phyloP scores from a whole-genome alignment of 2,329 filamentous ascomycete species.

The Fusarium sp. region DNA sequence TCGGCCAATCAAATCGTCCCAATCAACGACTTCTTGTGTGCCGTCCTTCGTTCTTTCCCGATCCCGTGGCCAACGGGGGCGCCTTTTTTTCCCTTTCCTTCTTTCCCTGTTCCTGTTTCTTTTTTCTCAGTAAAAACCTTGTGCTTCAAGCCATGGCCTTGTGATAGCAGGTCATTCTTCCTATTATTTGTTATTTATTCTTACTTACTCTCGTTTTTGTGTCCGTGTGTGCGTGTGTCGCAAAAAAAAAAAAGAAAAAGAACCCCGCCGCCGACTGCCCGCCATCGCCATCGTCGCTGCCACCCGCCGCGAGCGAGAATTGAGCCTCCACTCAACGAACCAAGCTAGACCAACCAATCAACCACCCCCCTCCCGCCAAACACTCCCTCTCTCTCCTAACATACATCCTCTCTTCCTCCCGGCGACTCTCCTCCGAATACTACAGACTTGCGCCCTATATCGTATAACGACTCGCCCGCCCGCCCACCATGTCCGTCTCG shows the following conservation, averaged over 20 bases:
- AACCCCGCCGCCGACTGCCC: slow-evolving; percentile 28
- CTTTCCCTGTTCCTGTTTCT: slow-evolving; percentile 14
- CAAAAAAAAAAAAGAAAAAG: background rate
- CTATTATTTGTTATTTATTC: background rate
- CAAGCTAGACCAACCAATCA: slow-evolving; percentile 27
- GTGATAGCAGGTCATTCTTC: slow-evolving; percentile 15
- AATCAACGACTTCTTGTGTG: slow-evolving; percentile 31
- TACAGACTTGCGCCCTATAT: slow-evolving; percentile 7
- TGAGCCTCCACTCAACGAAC: slow-evolving; percentile 16
- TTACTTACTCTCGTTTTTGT: background rate
- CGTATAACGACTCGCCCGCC: background rate
- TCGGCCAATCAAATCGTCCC: slow-evolving; percentile 33
- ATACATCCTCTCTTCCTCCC: background rate
- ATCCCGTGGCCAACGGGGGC: slow-evolving; percentile 32
- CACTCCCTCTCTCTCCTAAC: slow-evolving; percentile 7
- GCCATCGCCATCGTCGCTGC: slow-evolving; percentile 5
- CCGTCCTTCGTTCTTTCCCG: slow-evolving; percentile 19
- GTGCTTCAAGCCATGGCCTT: slow-evolving; percentile 16
- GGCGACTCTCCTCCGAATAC: background rate
- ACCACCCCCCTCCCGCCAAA: slow-evolving; percentile 26
- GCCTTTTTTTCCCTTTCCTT: slow-evolving; percentile 4
- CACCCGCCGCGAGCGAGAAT: background rate
- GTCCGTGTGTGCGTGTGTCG: background rate
- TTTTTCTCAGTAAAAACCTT: background rate
- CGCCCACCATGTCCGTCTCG: slow-evolving; percentile 53